Evolutionary conservation across 176 grass and related monocot genomes (phyloP).

Genomic region (Melocanna baccifera): DNA sequence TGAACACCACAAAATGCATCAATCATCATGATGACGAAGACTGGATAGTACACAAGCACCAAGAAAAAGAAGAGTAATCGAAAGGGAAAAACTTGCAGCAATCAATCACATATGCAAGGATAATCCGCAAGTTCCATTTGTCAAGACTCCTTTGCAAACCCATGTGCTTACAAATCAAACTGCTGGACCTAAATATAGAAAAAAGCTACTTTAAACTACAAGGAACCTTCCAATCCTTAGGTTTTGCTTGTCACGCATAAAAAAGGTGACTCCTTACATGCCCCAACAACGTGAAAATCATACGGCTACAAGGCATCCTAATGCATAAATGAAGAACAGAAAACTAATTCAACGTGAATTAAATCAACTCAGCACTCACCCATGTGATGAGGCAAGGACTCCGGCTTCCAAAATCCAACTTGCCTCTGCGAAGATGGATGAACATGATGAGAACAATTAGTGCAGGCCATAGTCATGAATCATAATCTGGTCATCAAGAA

Average conservation of each 20-base stretch:
- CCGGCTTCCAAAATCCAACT: conserved; percentile 80
- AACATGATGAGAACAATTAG: conserved; percentile 24
- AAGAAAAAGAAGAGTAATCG: neutral
- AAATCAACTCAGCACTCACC: conserved; percentile 43
- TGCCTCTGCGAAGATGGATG: conserved; percentile 57
- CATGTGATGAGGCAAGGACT: conserved; percentile 48
- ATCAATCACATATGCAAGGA: neutral
- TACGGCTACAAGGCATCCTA: neutral
- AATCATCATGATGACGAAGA: conserved; percentile 19
- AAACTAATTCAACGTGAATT: neutral
- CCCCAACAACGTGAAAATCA: neutral
- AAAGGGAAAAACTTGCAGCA: neutral
- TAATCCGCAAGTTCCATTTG: neutral
- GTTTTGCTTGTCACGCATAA: conserved; percentile 5
- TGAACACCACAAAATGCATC: conserved; percentile 3
- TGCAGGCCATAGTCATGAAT: conserved; percentile 4
- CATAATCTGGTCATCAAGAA: neutral
- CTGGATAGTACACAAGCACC: neutral
- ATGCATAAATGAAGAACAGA: neutral
- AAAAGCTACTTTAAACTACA: neutral
- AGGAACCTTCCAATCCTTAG: neutral
- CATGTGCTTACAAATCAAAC: conserved; percentile 14
- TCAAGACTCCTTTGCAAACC: neutral
- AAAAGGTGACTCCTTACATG: neutral
- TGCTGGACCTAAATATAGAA: conserved; percentile 6